These are phyloP conservation scores for Casuarina cunninghamiana DNA, from an alignment of 306 rosid genomes.

Conservation along the genomic window DNA sequence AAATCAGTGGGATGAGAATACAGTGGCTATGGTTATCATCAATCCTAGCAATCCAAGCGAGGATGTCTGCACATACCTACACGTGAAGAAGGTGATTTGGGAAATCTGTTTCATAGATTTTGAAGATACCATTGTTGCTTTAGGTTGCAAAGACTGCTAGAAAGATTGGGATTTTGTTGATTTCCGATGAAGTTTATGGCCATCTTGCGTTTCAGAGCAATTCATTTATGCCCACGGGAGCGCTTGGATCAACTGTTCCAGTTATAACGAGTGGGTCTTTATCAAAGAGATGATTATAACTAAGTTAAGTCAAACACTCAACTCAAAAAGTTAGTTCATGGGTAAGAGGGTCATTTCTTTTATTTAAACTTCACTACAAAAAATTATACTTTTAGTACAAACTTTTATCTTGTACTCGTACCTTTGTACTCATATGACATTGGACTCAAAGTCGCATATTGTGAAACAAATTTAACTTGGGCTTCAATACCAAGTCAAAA, in stretches of 20 bases:
- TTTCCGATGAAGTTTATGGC: constrained; percentile 69
- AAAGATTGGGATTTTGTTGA: constrained; percentile 52
- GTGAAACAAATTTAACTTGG: too few relatives aligned
- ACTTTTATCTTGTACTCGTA: too few relatives aligned
- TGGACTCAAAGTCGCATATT: constrained; percentile 11
- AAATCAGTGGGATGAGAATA: constrained; percentile 59
- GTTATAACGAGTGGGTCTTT: constrained; percentile 66
- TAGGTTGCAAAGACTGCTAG: constrained; percentile 66
- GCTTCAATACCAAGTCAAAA: too few relatives aligned
- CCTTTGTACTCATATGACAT: constrained; percentile 60
- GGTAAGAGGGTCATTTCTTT: too few relatives aligned
- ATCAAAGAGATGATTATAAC: constrained; percentile 48
- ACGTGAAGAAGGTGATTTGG: constrained; percentile 45
- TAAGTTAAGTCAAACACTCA: constrained; percentile 24
- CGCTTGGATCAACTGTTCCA: constrained; percentile 47
- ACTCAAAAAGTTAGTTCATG: too few relatives aligned
- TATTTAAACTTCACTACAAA: too few relatives aligned
- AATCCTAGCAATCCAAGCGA: constrained; percentile 74
- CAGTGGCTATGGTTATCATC: constrained; percentile 61
- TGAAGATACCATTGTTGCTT: not conserved
- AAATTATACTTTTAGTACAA: too few relatives aligned
- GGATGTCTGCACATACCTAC: constrained; percentile 54
- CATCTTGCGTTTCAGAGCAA: constrained; percentile 48
- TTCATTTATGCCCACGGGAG: constrained; percentile 67
- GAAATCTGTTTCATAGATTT: not conserved